Evolutionary conservation across 148 eudicot species (phyloP).

Genomic region (Cornus suecica): DNA sequence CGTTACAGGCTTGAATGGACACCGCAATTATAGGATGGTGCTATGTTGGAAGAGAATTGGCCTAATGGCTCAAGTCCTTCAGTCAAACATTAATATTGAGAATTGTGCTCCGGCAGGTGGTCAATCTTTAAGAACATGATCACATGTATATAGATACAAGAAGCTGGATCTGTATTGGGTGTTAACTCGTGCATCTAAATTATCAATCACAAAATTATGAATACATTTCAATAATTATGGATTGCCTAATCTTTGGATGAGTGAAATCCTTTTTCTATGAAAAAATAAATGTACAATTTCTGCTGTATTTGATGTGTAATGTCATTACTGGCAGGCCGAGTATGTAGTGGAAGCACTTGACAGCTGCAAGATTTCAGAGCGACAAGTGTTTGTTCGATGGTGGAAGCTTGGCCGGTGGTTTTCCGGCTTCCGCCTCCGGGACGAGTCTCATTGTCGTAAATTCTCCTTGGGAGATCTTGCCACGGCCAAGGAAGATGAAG

Average conservation of each 20-base stretch:
- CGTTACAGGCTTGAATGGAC: neutral
- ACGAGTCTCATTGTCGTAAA: slow-evolving; percentile 55
- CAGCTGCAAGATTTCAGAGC: slow-evolving; percentile 43
- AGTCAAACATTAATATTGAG: neutral
- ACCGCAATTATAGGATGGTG: neutral
- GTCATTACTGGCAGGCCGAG: slow-evolving; percentile 39
- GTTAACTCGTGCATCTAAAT: neutral
- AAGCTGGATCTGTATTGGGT: neutral
- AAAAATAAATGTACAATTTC: neutral
- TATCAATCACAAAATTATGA: too few species aligned
- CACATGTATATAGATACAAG: neutral
- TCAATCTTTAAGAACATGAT: neutral
- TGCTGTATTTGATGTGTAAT: neutral
- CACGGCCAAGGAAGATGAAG: slow-evolving; percentile 46
- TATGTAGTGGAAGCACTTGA: slow-evolving; percentile 45
- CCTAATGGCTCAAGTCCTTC: neutral
- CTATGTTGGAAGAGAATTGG: neutral
- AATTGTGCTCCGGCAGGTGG: neutral
- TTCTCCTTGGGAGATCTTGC: slow-evolving; percentile 63
- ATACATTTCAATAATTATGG: too few species aligned
- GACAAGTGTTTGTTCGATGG: slow-evolving; percentile 73
- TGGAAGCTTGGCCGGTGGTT: slow-evolving; percentile 93
- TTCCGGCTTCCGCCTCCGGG: slow-evolving; percentile 68
- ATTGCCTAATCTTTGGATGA: neutral
- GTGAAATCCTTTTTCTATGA: neutral